Evolutionary conservation across 192 early-diverging fungal genomes (phyloP).

Genomic region (Entrophospora sp.): DNA sequence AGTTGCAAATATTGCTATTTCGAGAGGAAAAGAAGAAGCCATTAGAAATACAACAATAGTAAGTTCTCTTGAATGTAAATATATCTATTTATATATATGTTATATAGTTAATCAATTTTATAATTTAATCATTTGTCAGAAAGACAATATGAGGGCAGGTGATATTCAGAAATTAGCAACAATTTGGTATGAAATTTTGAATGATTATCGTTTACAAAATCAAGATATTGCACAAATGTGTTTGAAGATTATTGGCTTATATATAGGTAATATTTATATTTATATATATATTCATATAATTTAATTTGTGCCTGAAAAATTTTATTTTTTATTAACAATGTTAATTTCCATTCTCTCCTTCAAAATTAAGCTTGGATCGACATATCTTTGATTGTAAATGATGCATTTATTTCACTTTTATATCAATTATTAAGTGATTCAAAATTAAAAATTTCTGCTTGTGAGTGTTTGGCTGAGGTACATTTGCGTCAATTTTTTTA

Average conservation of each 20-base stretch:
- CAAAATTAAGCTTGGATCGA: slow-evolving; percentile 81
- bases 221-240: slow-evolving; percentile 55
- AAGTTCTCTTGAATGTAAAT: neutral
- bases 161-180: slow-evolving; percentile 64
- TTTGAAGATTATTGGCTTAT: slow-evolving; percentile 71
- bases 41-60: slow-evolving; percentile 65
- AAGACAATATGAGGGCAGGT: slow-evolving; percentile 82
- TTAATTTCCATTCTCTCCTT: neutral
- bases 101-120: neutral
- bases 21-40: slow-evolving; percentile 54
- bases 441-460: slow-evolving; percentile 61
- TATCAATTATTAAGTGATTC: slow-evolving; percentile 59
- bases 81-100: neutral
- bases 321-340: neutral
- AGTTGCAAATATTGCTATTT: slow-evolving; percentile 65
- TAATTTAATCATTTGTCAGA: slow-evolving; percentile 28
- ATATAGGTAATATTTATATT: slow-evolving; percentile 46
- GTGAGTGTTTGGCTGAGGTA: slow-evolving; percentile 70
- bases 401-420: slow-evolving; percentile 65
- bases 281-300: neutral
- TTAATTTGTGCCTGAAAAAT: neutral
- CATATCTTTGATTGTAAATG: slow-evolving; percentile 81
- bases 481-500: neutral
- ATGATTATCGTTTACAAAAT: slow-evolving; percentile 46
- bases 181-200: slow-evolving; percentile 69